A percentile compares a stretch with the other conserved stretches of the same genome.
phyloP scores from a whole-genome alignment of 441 rosid genomes.

The Omphalea diandra region DNA sequence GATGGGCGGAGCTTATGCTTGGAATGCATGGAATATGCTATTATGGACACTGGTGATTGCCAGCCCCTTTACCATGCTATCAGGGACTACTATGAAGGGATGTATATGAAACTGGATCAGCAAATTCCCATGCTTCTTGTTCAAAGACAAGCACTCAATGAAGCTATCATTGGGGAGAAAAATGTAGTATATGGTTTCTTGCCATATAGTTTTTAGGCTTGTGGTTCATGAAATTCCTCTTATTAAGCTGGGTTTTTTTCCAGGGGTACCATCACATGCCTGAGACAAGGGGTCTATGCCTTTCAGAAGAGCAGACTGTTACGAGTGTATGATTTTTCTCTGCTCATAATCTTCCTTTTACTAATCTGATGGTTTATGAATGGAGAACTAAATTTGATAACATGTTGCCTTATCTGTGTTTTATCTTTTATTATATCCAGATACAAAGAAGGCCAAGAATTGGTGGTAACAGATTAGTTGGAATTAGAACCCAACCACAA shows the following conservation, averaged over 20 bases:
- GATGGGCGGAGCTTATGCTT: constrained; percentile 82
- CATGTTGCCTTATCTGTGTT: background rate
- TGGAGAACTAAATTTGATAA: background rate
- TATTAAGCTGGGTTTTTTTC: constrained; percentile 20
- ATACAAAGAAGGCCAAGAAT: constrained; percentile 58
- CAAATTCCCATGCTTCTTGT: constrained; percentile 95
- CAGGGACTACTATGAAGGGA: constrained; percentile 85
- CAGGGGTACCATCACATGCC: constrained; percentile 96
- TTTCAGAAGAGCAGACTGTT: constrained; percentile 92
- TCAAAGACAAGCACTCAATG: constrained; percentile 83
- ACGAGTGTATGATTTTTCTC: constrained; percentile 58
- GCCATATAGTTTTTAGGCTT: background rate
- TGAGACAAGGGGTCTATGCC: constrained; percentile 91
- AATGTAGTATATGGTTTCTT: constrained; percentile 37
- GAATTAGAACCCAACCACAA: constrained; percentile 76
- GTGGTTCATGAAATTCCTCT: background rate
- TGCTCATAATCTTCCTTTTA: constrained; percentile 7
- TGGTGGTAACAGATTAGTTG: constrained; percentile 62
- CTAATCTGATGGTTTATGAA: background rate
- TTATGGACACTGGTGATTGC: constrained; percentile 86
- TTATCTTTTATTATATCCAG: constrained; percentile 32
- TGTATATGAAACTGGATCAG: constrained; percentile 84
- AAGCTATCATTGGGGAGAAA: constrained; percentile 85
- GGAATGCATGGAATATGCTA: constrained; percentile 86
- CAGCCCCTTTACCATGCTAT: constrained; percentile 85